Evolutionary conservation across 2,329 filamentous ascomycete species (phyloP).

Genomic region (Fusarium humuli): DNA sequence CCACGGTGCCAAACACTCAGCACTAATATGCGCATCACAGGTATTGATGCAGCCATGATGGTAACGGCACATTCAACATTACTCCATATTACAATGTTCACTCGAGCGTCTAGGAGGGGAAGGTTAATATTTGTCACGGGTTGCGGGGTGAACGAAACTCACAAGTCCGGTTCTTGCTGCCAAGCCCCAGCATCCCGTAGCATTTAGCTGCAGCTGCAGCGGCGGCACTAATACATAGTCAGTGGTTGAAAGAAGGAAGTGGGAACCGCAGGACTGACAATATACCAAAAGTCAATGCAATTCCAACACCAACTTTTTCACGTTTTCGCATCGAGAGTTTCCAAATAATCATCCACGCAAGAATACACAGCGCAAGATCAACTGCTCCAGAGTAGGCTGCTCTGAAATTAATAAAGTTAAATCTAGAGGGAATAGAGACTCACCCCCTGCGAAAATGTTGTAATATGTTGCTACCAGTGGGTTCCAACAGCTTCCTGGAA

Average conservation of each 20-base stretch:
- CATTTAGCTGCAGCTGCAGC: not conserved
- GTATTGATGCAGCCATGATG: slow-evolving; percentile 1
- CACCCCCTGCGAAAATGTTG: slow-evolving; percentile 2
- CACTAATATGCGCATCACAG: not conserved
- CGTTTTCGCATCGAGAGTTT: slow-evolving; percentile 1
- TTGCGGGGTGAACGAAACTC: rapidly evolving
- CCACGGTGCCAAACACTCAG: not conserved
- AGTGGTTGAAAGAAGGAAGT: not conserved
- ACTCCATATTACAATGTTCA: slow-evolving; percentile 1
- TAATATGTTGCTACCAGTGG: slow-evolving; percentile 1
- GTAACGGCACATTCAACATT: not conserved
- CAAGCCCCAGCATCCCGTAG: not conserved
- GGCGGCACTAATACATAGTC: not conserved
- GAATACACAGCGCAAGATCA: not conserved
- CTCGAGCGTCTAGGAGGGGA: not conserved
- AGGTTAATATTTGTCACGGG: rapidly evolving
- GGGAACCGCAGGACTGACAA: not conserved
- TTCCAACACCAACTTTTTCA: slow-evolving; percentile 2
- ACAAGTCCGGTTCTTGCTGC: slow-evolving; percentile 5
- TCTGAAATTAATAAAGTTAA: rapidly evolving
- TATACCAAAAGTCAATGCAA: slow-evolving; percentile 8
- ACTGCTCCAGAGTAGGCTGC: not conserved
- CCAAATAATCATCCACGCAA: slow-evolving; percentile 14
- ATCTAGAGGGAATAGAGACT: rapidly evolving
- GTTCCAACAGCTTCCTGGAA: not conserved